Evolutionary conservation across 1,284 basidiomycete species (phyloP), one percentile per base, ranked within the genome.

Genomic region (Rugosomyces carneus): DNA sequence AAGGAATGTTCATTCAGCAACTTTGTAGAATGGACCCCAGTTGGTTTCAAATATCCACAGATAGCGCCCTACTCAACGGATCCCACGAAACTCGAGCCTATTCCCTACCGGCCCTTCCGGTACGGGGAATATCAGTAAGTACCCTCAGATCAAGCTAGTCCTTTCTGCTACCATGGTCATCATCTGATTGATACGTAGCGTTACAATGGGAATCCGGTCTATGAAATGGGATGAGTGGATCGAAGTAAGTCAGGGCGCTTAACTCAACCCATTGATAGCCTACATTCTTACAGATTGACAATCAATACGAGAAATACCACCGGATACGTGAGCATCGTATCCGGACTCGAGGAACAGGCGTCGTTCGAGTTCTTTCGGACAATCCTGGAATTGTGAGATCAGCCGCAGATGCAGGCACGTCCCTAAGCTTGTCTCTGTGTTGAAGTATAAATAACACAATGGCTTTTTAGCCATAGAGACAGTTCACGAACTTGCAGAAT

Each of bases 181-280:
- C 35, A 11, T 44, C 40, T 29, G 2, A 29, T 29, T 13, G 9
- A 13, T 29, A 29, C 13, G 5, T 45, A 84, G 83, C 55, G 73
- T 85, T 23, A 85, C 80, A 11, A 85, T 85, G 83, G 83, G 81
- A 47, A 78, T 85, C 51, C 73, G 80, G 16, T 68, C 62, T 44
- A 83, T 86, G 81, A 67, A 66, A 9, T 84, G 78, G 77, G 68
- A 71, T 15, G 77, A 82, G 43, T 85, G 83, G 82, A 76, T 84
- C 43, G 82, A 84, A 66, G 77, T 78, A 47, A 48, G 57, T 9
- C n/a, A n/a, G 16, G 16, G 2, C 6, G 32, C 15, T 21, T 26
- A 9, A 11, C 8, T 37, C 19, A 26, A 6, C 16, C 15, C 37
- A 19, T 37, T 24, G 29, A 15, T 13, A 2, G 8, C 10, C 18